Base-by-base conservation (phyloP, 768 basidiomycete species). In the Mycena rosella region DNA sequence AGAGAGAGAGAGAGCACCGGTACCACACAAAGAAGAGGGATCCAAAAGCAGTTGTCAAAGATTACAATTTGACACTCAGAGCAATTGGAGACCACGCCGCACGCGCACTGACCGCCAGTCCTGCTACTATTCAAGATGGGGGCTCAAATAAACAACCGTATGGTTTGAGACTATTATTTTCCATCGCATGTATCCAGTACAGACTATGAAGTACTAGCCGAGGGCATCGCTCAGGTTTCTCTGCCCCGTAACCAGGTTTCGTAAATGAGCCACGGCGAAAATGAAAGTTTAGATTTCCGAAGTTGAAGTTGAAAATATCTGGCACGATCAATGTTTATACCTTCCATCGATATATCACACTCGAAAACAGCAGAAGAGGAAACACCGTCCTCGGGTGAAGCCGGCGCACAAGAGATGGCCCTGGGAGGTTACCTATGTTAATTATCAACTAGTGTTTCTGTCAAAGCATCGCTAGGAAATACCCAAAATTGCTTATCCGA, bases 401-500 rank as follows among this genome's bases (percentile, higher is more conserved):
- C 24, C 5, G 48, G 24, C 13, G 24, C 29, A 54, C 69, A 71
- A n/a, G 51, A 58, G 11, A 67, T 20, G 2, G 60, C 7, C n/a
- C 45, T 14, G 26, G 49, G 15, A 8, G 57, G 52, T 40, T 1
- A 40, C 47, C 69, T 70, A 32, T 9, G 11, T n/a, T n/a, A 10
- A 45, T 10, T 10, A 17, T 65, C 40, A 55, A 49, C 45, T 11
- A 30, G 27, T 4, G 22, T 6, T 22, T 20, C 22, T 45, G 32
- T 24, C 7, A 53, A 3, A 11, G n/a, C 3, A 47, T 52, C 22
- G 18, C 18, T 8, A 38, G 17, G 7, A 36, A 27, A 32, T 59
- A 68, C 81, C 81, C 81, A 84, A 52, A 26, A 17, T 34, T 65
- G 49, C 42, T 74, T 75, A 49, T 82, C 77, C 13, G 52, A 34